A percentile compares a stretch with the other conserved stretches of the same genome.
Conservation (phyloP, 352 stramenopile genomes). For the Pythium angustatum region DNA sequence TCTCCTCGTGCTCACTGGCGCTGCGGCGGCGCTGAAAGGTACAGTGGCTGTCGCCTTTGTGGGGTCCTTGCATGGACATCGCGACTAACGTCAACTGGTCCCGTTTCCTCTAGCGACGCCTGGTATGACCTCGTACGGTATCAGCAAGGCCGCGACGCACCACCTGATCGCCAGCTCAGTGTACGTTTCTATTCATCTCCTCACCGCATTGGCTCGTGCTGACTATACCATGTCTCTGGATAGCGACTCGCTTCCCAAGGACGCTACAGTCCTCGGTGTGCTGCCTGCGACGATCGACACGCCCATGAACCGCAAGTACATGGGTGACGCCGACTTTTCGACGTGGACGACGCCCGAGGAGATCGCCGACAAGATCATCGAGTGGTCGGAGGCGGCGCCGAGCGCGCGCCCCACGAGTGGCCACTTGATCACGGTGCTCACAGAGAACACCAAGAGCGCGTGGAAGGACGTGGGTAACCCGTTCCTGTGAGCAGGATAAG, state of each 20-base stretch:
- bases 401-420: conserved; percentile 53
- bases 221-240: not conserved
- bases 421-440: conserved; percentile 73
- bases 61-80: too few relatives aligned
- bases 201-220: not conserved
- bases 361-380: conserved; percentile 76
- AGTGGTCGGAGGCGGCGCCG: conserved; percentile 53
- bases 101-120: conserved; percentile 43
- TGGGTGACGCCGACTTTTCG: conserved; percentile 82
- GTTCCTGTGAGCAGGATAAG: conserved; percentile 44
- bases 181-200: conserved; percentile 35
- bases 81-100: too few relatives aligned
- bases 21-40: conserved; percentile 75
- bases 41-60: too few relatives aligned
- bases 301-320: conserved; percentile 88
- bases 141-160: conserved; percentile 89
- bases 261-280: conserved; percentile 60
- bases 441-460: conserved; percentile 50
- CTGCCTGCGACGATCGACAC: conserved; percentile 87
- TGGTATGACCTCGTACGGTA: conserved; percentile 87
- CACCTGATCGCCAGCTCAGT: conserved; percentile 82
- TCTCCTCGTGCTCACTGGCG: conserved; percentile 82
- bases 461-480: conserved; percentile 74
- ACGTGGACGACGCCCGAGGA: conserved; percentile 80
- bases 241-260: conserved; percentile 55